Evolutionary conservation across 2,329 filamentous ascomycete genomes (phyloP).

Genomic region (Massarina eburnea): DNA sequence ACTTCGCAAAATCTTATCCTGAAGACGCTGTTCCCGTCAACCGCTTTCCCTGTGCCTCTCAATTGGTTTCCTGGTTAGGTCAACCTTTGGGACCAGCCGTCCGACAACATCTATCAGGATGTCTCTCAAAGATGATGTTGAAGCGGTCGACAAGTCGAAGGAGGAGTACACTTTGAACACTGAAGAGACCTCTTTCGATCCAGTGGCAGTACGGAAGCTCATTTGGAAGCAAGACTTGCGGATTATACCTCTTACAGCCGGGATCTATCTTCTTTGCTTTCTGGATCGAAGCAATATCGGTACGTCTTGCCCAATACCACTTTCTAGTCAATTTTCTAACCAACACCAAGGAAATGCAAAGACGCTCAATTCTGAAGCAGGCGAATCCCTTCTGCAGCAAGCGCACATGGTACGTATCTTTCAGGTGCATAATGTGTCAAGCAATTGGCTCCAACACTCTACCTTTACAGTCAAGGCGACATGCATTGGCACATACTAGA

Average conservation of each 20-base stretch:
- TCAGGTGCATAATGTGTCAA: too few species aligned
- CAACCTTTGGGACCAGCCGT: too few species aligned
- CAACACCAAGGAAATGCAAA: constrained; percentile 46
- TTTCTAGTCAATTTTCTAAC: not conserved
- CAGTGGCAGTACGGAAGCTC: not conserved
- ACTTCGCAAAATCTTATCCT: not conserved
- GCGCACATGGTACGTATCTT: too few species aligned
- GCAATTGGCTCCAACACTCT: too few species aligned
- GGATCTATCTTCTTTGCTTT: constrained; percentile 9
- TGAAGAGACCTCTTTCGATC: not conserved
- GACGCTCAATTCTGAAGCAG: constrained; percentile 61
- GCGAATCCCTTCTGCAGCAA: constrained; percentile 64
- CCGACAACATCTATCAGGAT: not conserved
- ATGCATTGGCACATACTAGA: too few species aligned
- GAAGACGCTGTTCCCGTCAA: not conserved
- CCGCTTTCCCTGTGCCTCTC: not conserved
- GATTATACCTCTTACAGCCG: constrained; percentile 5
- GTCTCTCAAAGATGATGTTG: not conserved
- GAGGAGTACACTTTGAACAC: not conserved
- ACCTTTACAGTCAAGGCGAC: too few species aligned
- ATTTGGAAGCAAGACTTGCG: constrained; percentile 8
- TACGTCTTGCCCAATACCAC: not conserved
- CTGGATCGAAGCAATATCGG: constrained; percentile 47
- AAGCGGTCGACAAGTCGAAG: not conserved
- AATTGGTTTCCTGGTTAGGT: not conserved